Evolutionary conservation across 179 eudicot genomes (phyloP), one percentile per base, ranked within the genome.

Genomic region (Silene noctiflora): DNA sequence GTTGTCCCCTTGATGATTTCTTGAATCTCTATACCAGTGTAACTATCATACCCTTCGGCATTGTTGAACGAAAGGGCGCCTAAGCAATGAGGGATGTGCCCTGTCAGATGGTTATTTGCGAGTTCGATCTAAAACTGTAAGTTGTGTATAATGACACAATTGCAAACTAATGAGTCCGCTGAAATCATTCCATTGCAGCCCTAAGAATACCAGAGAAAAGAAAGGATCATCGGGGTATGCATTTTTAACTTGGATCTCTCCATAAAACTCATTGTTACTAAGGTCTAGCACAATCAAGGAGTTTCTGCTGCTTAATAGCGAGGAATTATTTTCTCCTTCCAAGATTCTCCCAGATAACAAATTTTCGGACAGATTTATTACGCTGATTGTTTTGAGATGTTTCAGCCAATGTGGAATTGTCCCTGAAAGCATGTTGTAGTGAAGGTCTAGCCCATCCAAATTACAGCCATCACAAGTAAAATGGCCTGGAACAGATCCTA

Each of bases 401-500:
- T 6, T 16, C 20, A 70, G 11, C 73, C 73, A 70, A 48, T 22
- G 20, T 48, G 73, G 60, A 22, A 70, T 46, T 12, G 39, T 4
- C 39, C 73, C 60, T 3, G 73, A 46, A 6, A 70, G 33, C 10
- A 24, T 8, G 39, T 70, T 70, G 73, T 13, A 24, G 12, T 51
- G n/a, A 70, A 70, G 60, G 12, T 70, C 73, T 24, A 70, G 20
- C 19, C 13, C 1, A 4, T 0, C 0, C 4, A 69, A 70, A 0
- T 70, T 48, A 24, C 60, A 46, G 60, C 60, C 21, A 35, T 13
- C 35, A 24, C 59, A 70, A 1, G 35, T 1, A 5, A 39, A 4
- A 67, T 67, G 48, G 4, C 1, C 35, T 14, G 75, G 64, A 39
- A 71, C 25, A n/a, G 75, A 27, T 27, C 75, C 75, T 53, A 8